Conservation (phyloP, 768 basidiomycete genomes). For the Termitomyces sp. region DNA sequence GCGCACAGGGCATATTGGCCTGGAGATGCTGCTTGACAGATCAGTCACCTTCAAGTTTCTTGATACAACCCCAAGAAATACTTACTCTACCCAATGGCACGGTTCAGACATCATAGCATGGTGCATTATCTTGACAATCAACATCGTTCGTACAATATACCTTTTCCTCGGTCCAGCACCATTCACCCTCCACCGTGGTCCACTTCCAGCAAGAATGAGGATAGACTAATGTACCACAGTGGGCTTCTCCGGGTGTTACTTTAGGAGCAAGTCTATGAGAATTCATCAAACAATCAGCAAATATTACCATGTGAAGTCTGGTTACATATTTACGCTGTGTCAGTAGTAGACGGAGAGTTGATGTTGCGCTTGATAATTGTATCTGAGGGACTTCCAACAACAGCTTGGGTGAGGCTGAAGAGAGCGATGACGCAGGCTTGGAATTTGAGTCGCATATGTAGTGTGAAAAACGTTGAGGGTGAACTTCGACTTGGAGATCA, state of each 20-base stretch:
- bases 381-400: not conserved
- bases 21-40: too few species aligned
- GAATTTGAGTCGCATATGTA: not conserved
- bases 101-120: not conserved
- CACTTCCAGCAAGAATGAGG: conserved; percentile 3
- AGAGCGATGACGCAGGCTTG: not conserved
- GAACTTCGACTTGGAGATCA: too few species aligned
- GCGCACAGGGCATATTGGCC: too few species aligned
- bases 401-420: not conserved
- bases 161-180: not conserved
- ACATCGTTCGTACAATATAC: not conserved
- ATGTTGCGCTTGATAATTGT: not conserved
- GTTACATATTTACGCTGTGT: not conserved
- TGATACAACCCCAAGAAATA: not conserved
- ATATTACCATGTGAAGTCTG: not conserved
- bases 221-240: not conserved
- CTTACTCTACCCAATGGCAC: not conserved
- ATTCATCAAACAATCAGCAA: not conserved
- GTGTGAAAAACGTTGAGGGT: too few species aligned
- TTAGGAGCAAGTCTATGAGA: not conserved
- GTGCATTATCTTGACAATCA: not conserved
- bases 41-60: too few species aligned
- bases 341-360: too few species aligned
- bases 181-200: not conserved
- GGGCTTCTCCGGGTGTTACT: not conserved